Base-by-base conservation (phyloP, 495 filamentous ascomycete genomes). In the Filosporella fistucella region DNA sequence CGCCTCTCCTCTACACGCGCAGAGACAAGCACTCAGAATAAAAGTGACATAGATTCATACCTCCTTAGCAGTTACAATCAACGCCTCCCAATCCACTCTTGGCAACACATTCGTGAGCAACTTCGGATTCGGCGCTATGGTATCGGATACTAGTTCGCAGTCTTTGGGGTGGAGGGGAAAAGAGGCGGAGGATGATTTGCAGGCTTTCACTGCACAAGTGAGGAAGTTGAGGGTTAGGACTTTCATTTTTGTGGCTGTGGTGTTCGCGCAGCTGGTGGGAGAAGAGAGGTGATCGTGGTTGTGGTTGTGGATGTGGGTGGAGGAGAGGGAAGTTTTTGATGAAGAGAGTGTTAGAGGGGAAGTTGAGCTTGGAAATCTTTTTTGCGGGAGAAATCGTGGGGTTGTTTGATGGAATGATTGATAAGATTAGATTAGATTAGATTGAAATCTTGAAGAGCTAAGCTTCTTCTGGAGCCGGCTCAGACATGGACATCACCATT, bases 161-260 rank as follows among this genome's bases (percentile, higher is more conserved):
- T 96, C 90, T 42, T 80, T 79, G 39, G 91, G 91, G 63, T 96
- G 94, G 17, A 97, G 74, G 0, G 94, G 91, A 58, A 95, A 96
- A 9, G 90, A 85, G 26, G 72, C 65, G 9, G 81, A 64, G 8
- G 78, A 78, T 45, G 81, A 70, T 67, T 95, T 95, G 83, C 93
- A 99, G 28, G 85, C 67, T 68, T 95, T 95, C 57, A 95, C 84
- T 17, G 93, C 91, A 76, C 93, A 99, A 49, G 89, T 91, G 58
- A 99, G 75, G 66, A 97, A 99, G 68, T 97, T 97, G 56, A 91
- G 85, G 38, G 91, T 97, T 36, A 99, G 79, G 50, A 99, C 70
- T 67, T 97, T 99, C 93, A 99, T 96, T 45, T 48, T 49, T 20
- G 35, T 6, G 17, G 7, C 3, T 21, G 20, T 16, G 4, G 35